Percentiles rank a stretch among this genome's conserved stretches.
These are phyloP conservation scores for Umbelopsis sp. DNA, from an alignment of 192 early-diverging fungal species.

Conservation along the genomic window DNA sequence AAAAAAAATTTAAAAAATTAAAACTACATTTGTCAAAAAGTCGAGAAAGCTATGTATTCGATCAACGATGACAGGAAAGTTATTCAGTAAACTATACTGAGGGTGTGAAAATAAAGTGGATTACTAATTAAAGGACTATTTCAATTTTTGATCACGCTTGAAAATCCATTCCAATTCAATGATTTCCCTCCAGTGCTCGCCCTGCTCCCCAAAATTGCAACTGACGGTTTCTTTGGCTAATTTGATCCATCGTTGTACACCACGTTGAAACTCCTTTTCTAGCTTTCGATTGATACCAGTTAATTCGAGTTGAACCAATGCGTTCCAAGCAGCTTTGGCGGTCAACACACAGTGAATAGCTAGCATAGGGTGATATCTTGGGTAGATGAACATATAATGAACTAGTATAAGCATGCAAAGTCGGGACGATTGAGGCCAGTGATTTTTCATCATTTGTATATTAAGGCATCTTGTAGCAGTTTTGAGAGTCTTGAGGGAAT, in stretches of 20 bases:
- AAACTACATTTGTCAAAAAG: background rate
- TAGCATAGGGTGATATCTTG: constrained; percentile 25
- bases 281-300: constrained; percentile 29
- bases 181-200: constrained; percentile 31
- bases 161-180: constrained; percentile 39
- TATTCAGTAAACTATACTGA: background rate
- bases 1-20: background rate
- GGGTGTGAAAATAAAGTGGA: background rate
- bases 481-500: background rate
- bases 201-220: constrained; percentile 25
- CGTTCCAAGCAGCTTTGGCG: constrained; percentile 33
- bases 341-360: constrained; percentile 23
- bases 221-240: constrained; percentile 21
- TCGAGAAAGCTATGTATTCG: background rate
- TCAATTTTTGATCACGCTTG: constrained; percentile 33
- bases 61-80: background rate
- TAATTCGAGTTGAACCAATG: constrained; percentile 33
- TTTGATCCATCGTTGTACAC: constrained; percentile 30
- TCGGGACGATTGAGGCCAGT: constrained; percentile 24
- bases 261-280: constrained; percentile 29
- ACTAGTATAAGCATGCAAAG: constrained; percentile 21
- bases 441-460: constrained; percentile 16
- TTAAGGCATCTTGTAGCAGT: background rate
- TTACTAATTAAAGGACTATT: background rate
- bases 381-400: constrained; percentile 31